Evolutionary conservation across 2,329 filamentous ascomycete species (phyloP), one percentile per base, ranked within the genome.

Genomic region (Exophiala mesophila): DNA sequence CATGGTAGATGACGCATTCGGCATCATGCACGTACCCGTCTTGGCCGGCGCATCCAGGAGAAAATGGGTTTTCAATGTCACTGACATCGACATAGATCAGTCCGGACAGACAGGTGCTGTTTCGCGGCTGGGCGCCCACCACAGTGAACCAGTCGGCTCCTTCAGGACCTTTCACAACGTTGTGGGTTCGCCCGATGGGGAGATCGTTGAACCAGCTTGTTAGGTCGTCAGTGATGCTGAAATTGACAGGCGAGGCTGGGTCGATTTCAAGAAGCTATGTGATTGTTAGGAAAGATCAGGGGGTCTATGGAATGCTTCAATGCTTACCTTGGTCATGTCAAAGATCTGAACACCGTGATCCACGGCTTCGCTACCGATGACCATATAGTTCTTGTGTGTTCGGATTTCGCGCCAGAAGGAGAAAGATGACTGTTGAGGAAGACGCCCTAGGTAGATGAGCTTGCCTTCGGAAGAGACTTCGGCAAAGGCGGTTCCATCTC

Each of bases 11-110:
- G 29, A 80, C 62, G 56, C 76, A 80, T 59, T 80, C 76, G 2
- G 76, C 76, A 51, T 80, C 76, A 57, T 80, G 76, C 9, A 79
- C 75, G 56, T 80, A 80, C 26, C 75, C 76, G 55, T 79, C 76
- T 13, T 67, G 55, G 16, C 68, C 64, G 5, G 72, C 71, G 53
- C 75, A 79, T 28, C 76, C 76, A 5, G 73, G 70, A 13, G 65
- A 70, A 12, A 62, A 70, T 2, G 76, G 72, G 45, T 76, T 76
- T 6, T 68, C 59, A 9, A 74, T 66, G 49, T 78, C 68, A 4
- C 65, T 66, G 21, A 80, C 65, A 57, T 80, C 73, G 51, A 80
- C 73, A 64, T 78, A 77, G 60, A 77, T 76, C 39, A 80, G 64
- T 8, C 77, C 77, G 4, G 70, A 68, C 15, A 60, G 63, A 66